phyloP scores from a whole-genome alignment of 1,284 basidiomycete species.

The Cerioporus squamosus region DNA sequence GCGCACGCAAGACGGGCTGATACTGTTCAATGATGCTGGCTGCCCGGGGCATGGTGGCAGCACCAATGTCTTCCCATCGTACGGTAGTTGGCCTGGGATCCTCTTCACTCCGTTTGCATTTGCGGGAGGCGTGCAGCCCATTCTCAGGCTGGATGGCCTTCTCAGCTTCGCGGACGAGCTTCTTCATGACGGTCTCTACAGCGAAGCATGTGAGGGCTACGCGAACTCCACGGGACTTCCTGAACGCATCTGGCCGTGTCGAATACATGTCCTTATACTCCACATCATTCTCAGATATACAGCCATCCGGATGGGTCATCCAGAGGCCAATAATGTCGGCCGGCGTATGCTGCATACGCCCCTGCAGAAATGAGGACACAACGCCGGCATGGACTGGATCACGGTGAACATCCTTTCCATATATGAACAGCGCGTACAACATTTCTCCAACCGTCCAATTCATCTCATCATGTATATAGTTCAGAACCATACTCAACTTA shows the following conservation, averaged over 20 bases:
- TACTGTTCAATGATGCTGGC: no score
- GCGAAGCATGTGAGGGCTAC: slow-evolving; percentile 3
- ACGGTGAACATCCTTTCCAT: not conserved
- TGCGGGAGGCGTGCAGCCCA: not conserved
- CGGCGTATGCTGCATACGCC: not conserved
- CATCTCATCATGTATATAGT: not conserved
- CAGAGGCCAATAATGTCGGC: not conserved
- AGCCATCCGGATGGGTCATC: not conserved
- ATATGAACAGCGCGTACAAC: not conserved
- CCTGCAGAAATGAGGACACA: not conserved
- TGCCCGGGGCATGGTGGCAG: not conserved
- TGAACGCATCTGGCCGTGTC: not conserved
- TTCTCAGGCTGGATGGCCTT: not conserved
- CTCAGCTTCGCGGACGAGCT: not conserved
- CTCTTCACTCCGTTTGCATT: not conserved
- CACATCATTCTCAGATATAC: not conserved
- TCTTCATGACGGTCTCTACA: not conserved
- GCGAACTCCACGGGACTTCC: not conserved
- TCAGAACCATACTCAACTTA: not conserved
- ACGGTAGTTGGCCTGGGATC: not conserved
- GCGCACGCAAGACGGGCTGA: no score
- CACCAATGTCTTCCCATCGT: not conserved
- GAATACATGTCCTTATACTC: slow-evolving; percentile 1
- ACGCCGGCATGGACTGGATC: not conserved
- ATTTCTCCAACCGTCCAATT: not conserved